Evolutionary conservation across 805 yeast species (phyloP).

Genomic region (Candida krabiensis): DNA sequence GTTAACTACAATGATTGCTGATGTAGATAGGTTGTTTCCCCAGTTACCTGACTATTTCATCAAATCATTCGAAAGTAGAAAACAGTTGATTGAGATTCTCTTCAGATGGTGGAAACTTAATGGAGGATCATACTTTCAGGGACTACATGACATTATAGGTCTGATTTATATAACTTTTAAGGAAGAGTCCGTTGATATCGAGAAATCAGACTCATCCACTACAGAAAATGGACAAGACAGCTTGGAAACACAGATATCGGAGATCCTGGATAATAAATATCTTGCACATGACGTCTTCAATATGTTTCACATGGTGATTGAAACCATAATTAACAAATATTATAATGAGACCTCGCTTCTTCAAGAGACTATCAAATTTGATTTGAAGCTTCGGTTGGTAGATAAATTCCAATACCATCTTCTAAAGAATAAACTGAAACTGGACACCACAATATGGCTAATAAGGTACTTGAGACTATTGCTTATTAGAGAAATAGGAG

Average conservation of each 20-base stretch:
- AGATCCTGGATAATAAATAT: slow-evolving; percentile 39
- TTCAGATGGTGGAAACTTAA: slow-evolving; percentile 52
- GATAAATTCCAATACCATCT: slow-evolving; percentile 51
- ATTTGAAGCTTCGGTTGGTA: slow-evolving; percentile 46
- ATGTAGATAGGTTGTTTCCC: slow-evolving; percentile 54
- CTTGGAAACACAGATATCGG: slow-evolving; percentile 35
- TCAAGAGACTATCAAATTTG: slow-evolving; percentile 48
- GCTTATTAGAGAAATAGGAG: slow-evolving; percentile 48
- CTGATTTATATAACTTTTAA: slow-evolving; percentile 42
- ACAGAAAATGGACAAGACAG: slow-evolving; percentile 13
- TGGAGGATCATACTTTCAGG: slow-evolving; percentile 43
- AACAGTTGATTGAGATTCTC: slow-evolving; percentile 40
- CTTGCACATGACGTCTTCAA: slow-evolving; percentile 44
- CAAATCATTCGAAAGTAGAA: slow-evolving; percentile 24
- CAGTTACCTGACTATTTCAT: slow-evolving; percentile 34
- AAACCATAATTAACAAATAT: slow-evolving; percentile 36
- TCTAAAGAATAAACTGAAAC: slow-evolving; percentile 42
- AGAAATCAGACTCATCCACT: slow-evolving; percentile 1
- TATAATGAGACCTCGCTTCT: slow-evolving; percentile 42
- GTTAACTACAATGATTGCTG: slow-evolving; percentile 45
- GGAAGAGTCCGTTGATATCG: slow-evolving; percentile 34
- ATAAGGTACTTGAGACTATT: slow-evolving; percentile 51
- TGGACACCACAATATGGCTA: slow-evolving; percentile 56
- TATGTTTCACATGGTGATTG: slow-evolving; percentile 40
- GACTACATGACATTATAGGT: slow-evolving; percentile 55